Evolutionary conservation across 148 eudicot genomes (phyloP).

Genomic region (Selenicereus undatus): DNA sequence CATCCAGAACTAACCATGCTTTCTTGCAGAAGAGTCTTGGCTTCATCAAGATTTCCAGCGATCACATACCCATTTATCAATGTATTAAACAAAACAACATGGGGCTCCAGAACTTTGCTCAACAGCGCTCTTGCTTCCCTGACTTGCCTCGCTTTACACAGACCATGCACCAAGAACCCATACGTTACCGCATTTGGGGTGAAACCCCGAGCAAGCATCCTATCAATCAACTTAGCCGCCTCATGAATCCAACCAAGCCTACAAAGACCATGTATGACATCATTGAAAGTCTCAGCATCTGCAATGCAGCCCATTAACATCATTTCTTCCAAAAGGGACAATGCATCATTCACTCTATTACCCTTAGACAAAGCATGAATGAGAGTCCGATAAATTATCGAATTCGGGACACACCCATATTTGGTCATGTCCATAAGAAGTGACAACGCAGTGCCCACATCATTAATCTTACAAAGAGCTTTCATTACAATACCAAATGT

Average conservation of each 20-base stretch:
- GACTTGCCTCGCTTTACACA: constrained; percentile 64
- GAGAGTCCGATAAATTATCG: constrained; percentile 75
- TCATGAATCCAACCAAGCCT: constrained; percentile 58
- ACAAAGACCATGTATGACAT: constrained; percentile 74
- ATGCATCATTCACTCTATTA: constrained; percentile 63
- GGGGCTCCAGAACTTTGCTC: constrained; percentile 70
- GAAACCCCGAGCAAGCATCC: constrained; percentile 73
- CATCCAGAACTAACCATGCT: constrained; percentile 42
- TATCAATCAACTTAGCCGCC: constrained; percentile 79
- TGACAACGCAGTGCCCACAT: constrained; percentile 71
- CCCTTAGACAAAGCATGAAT: constrained; percentile 64
- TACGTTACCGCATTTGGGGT: constrained; percentile 63
- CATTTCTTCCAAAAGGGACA: constrained; percentile 84
- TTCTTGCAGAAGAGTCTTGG: constrained; percentile 48
- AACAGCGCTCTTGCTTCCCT: constrained; percentile 68
- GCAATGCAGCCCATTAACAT: constrained; percentile 84
- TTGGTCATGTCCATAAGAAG: constrained; percentile 91
- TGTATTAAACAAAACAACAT: constrained; percentile 56
- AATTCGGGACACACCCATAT: constrained; percentile 90
- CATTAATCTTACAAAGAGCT: constrained; percentile 67
- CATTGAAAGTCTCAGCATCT: constrained; percentile 84
- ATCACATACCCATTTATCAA: constrained; percentile 74
- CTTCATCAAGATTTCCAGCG: constrained; percentile 65
- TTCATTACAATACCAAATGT: constrained; percentile 77
- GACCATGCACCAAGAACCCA: constrained; percentile 66